Percentiles rank a stretch among this genome's conserved stretches.
These are phyloP conservation scores for Aspergillus aculeatus DNA, from an alignment of 2,329 filamentous ascomycete species.

Conservation along the genomic window DNA sequence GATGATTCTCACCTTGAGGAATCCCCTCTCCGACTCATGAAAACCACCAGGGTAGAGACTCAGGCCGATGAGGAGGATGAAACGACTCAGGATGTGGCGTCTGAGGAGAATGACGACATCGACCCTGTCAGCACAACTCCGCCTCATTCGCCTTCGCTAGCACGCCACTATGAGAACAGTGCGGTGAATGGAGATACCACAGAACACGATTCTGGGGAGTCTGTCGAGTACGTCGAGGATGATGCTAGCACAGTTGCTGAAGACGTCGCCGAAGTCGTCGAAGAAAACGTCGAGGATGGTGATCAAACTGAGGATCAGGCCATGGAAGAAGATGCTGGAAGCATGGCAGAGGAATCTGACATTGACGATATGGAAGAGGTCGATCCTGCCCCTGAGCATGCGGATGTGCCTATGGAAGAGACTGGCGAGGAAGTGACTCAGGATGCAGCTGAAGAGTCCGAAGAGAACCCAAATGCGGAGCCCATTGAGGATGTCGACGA, in stretches of 20 bases:
- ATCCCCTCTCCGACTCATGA: background rate
- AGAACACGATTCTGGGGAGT: background rate
- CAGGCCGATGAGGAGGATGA: background rate
- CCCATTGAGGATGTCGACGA: background rate
- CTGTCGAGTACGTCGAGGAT: background rate
- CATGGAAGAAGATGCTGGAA: background rate
- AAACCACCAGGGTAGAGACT: background rate
- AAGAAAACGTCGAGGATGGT: conserved; percentile 15
- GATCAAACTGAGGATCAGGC: conserved; percentile 8
- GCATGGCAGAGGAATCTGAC: background rate
- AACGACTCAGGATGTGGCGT: background rate
- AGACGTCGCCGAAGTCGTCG: conserved; percentile 13
- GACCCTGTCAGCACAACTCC: background rate
- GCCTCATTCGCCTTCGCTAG: background rate
- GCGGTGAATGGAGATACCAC: background rate
- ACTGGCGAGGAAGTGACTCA: conserved; percentile 14
- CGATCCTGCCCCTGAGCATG: conserved; percentile 1
- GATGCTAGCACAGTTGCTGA: background rate
- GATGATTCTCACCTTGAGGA: background rate
- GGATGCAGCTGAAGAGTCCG: conserved; percentile 8
- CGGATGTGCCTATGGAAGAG: conserved; percentile 13
- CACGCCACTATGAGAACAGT: background rate
- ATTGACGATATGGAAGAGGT: background rate
- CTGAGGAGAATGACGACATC: background rate
- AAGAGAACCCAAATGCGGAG: background rate